Base-by-base conservation (phyloP, 2,329 filamentous ascomycete species). In the Didymella exigua region DNA sequence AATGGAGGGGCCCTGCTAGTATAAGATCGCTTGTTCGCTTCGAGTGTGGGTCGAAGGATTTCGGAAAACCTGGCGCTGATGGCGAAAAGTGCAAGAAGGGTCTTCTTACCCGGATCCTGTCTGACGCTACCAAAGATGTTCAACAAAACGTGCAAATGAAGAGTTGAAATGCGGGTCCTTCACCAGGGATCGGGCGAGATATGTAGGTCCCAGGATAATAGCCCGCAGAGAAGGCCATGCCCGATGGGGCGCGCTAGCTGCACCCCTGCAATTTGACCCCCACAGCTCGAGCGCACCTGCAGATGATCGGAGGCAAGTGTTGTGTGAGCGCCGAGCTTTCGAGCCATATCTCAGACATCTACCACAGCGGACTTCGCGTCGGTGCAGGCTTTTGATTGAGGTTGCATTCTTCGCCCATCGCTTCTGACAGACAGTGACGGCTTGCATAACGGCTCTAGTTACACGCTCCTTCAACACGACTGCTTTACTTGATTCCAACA, bases 211-310 rank as follows among this genome's bases (percentile, higher is more conserved):
- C 42, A 54, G 43, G 38, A 52, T 37, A 52, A 54, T 51, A 49
- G 37, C 49, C 31, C 43, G 11, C 30, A 18, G 23, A 43, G 21
- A 18, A 36, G 37, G 29, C 42, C 36, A 50, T 27, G 30, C 52
- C 24, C 11, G 24, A 42, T 45, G 19, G 5, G 26, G 42, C 42
- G 36, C 41, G 30, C 52, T 47, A 55, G 21, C 14, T 23, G 26
- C 33, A 45, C 60, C 61, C 61, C 61, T 60, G 56, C 56, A 48
- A 42, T 41, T 38, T 19, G 40, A 59, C 62, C 60, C 63, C 60
- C 63, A 65, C 63, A 58, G 49, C 56, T 56, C 48, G 54, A 56
- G 58, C 54, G 59, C 60, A 59, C 58, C 63, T 66, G 61, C 63
- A 66, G 52, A 61, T 56, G 54, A 61, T 59, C 62, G 50, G 51